phyloP scores from a whole-genome alignment of 2,329 filamentous ascomycete genomes.

The Diaporthe longicolla region DNA sequence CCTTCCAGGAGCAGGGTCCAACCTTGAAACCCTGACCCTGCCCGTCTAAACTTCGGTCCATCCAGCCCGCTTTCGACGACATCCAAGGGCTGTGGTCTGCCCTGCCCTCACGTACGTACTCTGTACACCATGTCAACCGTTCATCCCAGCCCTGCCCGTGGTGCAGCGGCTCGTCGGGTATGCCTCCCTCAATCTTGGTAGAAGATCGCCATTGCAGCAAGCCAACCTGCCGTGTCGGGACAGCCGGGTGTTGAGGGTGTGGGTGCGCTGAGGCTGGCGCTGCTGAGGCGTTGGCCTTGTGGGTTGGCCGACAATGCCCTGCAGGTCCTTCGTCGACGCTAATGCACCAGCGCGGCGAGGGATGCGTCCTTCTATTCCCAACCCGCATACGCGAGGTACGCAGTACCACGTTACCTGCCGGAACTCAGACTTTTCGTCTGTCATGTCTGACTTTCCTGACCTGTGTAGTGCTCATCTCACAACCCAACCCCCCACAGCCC shows the following conservation, averaged over 20 bases:
- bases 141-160: background rate
- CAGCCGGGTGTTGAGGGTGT: background rate
- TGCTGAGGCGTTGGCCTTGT: too few relatives aligned
- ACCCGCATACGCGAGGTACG: background rate
- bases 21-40: background rate
- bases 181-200: background rate
- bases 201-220: constrained; percentile 26
- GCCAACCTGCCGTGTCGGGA: constrained; percentile 5
- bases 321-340: constrained; percentile 28
- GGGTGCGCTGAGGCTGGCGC: background rate
- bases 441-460: background rate
- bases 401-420: background rate
- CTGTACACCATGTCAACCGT: background rate
- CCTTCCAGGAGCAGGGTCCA: too few relatives aligned
- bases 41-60: constrained; percentile 12
- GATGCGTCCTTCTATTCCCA: constrained; percentile 21
- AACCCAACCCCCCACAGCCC: background rate
- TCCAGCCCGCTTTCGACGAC: background rate
- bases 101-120: background rate
- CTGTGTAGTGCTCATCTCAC: constrained; percentile 21
- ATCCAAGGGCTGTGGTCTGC: too few relatives aligned
- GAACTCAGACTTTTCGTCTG: constrained; percentile 3
- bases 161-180: constrained; percentile 7
- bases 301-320: background rate
- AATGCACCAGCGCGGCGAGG: constrained; percentile 13